Base-by-base conservation (phyloP, 2,329 filamentous ascomycete genomes). In the Xylariaceae sp. region DNA sequence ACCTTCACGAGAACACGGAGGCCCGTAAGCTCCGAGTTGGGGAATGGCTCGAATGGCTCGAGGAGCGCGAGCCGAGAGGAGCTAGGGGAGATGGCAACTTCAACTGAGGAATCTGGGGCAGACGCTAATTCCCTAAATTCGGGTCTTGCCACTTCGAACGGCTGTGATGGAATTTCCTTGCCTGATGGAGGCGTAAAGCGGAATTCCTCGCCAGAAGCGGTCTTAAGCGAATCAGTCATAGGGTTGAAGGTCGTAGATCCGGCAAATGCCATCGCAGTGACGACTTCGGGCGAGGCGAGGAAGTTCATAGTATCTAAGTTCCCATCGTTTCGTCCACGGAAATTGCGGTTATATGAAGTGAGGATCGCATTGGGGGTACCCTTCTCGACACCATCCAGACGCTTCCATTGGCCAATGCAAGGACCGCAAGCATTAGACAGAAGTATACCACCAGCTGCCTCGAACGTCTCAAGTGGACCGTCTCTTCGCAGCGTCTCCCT, bases 221-320 rank as follows among this genome's bases (percentile, higher is more conserved):
- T 93, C 49, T 81, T 81, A 54, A 99, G 80, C 45, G 81, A 80
- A 72, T 99, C 94, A 12, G 89, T 96, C 71, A 96, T 82, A 28
- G 94, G 94, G 75, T 99, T 97, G 79, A 99, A 99, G 44, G 89
- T 94, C 18, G 93, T 97, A 48, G 82, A 84, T 48, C 94, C 94
- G 40, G 92, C 87, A 73, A 96, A 99, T 12, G 90, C 83, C 86
- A 99, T 93, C 46, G 94, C 94, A 5, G 94, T 97, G 57, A 99
- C 94, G 52, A 99, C 84, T 73, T 99, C 94, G 6, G 94, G 94
- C 0, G 92, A 97, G 10, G 94, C 93, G 47, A 99, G 82, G 76
- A 99, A 99, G 79, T 97, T 99, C 92, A 97, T 97, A 9, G 94
- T 99, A 40, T 88, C 86, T 18, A 89, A 86, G 76, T 99, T 99